phyloP scores from a whole-genome alignment of 495 filamentous ascomycete species.

The Cercophora scortea region DNA sequence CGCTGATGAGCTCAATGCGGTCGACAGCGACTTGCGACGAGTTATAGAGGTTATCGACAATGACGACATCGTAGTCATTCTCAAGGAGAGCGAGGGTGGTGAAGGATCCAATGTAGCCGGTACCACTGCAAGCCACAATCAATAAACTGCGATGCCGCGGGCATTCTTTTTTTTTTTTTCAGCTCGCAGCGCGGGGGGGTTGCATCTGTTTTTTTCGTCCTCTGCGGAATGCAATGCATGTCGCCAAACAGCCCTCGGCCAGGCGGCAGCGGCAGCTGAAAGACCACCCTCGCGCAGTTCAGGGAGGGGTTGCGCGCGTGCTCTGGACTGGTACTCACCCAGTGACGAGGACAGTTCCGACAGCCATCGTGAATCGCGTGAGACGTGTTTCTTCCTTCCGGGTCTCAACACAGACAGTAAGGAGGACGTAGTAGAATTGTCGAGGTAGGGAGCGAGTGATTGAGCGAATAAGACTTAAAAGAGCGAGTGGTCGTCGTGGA shows the following conservation, averaged over 20 bases:
- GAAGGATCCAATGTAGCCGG: constrained; percentile 98
- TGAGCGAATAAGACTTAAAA: background rate
- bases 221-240: too few species aligned
- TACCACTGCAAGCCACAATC: constrained; percentile 56
- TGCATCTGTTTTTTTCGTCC: too few species aligned
- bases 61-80: constrained; percentile 91
- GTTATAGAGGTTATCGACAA: constrained; percentile 94
- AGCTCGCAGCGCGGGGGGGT: too few species aligned
- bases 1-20: constrained; percentile 87
- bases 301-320: background rate
- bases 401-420: too few species aligned
- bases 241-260: too few species aligned
- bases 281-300: background rate
- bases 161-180: too few species aligned
- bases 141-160: constrained; percentile 1
- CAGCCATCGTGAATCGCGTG: constrained; percentile 46
- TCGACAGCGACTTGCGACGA: constrained; percentile 82
- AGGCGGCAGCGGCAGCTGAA: background rate
- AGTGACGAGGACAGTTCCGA: constrained; percentile 81
- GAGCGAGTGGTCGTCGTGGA: background rate
- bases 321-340: constrained; percentile 52
- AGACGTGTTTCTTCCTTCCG: too few species aligned
- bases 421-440: too few species aligned
- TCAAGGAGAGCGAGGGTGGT: constrained; percentile 85
- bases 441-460: too few species aligned